A percentile compares a stretch with the other conserved stretches of the same genome.
phyloP scores from a whole-genome alignment of 1,284 basidiomycete species.

The Butyriboletus appendiculatus region DNA sequence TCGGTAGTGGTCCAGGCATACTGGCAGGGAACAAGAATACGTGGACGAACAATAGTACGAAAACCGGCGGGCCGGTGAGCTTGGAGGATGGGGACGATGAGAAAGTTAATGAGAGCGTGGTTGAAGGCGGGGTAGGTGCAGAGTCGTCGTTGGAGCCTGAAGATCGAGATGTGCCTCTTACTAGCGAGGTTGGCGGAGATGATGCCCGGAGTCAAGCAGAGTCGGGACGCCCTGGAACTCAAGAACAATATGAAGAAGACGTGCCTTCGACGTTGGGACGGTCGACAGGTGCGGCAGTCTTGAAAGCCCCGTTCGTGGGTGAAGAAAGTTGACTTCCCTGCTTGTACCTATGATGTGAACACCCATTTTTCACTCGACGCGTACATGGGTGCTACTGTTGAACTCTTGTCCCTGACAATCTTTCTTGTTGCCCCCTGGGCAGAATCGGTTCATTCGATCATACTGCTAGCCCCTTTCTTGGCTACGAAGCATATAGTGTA shows the following conservation, averaged over 20 bases:
- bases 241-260: slow-evolving; percentile 18
- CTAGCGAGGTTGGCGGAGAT: slow-evolving; percentile 3
- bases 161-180: slow-evolving; percentile 8
- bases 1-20: slow-evolving; percentile 43
- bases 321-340: slow-evolving; percentile 6
- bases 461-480: slow-evolving; percentile 2
- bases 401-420: background rate
- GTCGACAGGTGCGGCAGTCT: slow-evolving; percentile 22
- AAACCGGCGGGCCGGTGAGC: slow-evolving; percentile 51
- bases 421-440: slow-evolving; percentile 8
- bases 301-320: slow-evolving; percentile 14
- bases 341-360: slow-evolving; percentile 1
- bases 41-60: slow-evolving; percentile 58
- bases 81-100: slow-evolving; percentile 36
- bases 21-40: slow-evolving; percentile 50
- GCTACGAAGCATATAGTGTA: slow-evolving; percentile 10
- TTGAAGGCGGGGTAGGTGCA: slow-evolving; percentile 6
- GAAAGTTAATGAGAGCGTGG: slow-evolving; percentile 13
- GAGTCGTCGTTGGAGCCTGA: slow-evolving; percentile 10
- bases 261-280: slow-evolving; percentile 32
- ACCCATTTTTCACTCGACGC: background rate
- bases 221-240: slow-evolving; percentile 1
- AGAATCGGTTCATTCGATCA: slow-evolving; percentile 8
- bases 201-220: slow-evolving; percentile 6
- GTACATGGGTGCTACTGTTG: background rate